Base-by-base conservation (phyloP, 1,139 yeast genomes). In the Groenewaldozyma sp. region DNA sequence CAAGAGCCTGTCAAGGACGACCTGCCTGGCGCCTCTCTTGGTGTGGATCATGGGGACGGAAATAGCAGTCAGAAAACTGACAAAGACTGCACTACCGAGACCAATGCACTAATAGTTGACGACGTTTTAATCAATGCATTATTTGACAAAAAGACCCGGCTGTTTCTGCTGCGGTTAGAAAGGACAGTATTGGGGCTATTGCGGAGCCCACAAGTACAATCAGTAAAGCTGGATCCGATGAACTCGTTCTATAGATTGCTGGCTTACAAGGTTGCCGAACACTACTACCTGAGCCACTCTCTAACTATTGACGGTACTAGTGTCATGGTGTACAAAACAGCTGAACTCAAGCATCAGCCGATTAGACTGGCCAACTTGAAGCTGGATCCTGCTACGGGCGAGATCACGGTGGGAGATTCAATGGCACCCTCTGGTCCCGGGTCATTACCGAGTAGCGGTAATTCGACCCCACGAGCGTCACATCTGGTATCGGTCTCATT, bases 201-300 rank as follows among this genome's bases (percentile, higher is more conserved):
- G 41, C 53, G 62, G 17, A 47, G 54, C 4, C 59, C 67, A 2
- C 52, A 47, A 27, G 65, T 63, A 2, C 68, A 64, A 34, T 65
- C 74, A 0, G 66, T 70, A 54, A 66, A 70, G 38, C 51, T 74
- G 51, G 69, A 53, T 54, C 78, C 69, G 21, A 66, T 75, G 67
- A 81, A 81, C 56, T 76, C 84, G 2, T 81, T 77, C 55, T 78
- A 75, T 49, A 61, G 88, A 47, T 60, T 81, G 29, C 59, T 81
- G 40, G 70, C 80, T 1, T 87, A 81, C 56, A 82, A 80, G 46
- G 60, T 79, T 24, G 82, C 87, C 13, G 81, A 77, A 31, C 78
- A 78, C 55, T 79, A 80, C 53, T 63, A 67, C 21, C 57, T 81
- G 41, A 75, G 73, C 14, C 82, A 76, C 48, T 65, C 66, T 4